Evolutionary conservation across 192 early-diverging fungal genomes (phyloP).

Genomic region (Chytriomyces hyalinus): DNA sequence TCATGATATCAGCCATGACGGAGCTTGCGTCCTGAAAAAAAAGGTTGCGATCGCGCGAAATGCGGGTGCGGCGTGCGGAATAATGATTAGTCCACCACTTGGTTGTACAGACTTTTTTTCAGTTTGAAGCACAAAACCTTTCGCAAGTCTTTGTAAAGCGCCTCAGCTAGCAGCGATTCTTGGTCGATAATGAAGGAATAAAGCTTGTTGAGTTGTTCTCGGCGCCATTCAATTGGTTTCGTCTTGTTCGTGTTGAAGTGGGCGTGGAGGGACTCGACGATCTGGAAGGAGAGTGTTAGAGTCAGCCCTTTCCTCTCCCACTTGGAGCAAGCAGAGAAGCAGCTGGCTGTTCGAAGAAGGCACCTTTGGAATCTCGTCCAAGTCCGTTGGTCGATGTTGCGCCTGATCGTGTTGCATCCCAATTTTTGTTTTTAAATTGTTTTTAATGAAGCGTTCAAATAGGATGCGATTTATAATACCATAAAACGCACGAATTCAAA

Average conservation of each 20-base stretch:
- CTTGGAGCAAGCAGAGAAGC: too few species aligned
- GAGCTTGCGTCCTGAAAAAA: constrained; percentile 30
- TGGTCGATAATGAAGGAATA: constrained; percentile 39
- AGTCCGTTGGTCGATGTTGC: neutral
- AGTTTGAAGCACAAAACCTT: neutral
- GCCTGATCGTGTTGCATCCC: too few species aligned
- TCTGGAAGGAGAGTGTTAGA: neutral
- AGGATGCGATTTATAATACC: too few species aligned
- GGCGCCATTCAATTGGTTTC: constrained; percentile 38
- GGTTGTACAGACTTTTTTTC: too few species aligned
- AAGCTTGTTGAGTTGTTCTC: constrained; percentile 39
- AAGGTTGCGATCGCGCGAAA: constrained; percentile 1
- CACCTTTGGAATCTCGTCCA: constrained; percentile 24
- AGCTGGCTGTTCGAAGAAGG: neutral
- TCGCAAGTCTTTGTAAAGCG: constrained; percentile 39
- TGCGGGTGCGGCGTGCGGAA: neutral
- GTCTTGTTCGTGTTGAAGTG: constrained; percentile 42
- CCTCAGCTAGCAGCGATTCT: constrained; percentile 37
- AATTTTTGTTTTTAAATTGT: too few species aligned
- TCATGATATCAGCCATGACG: too few species aligned
- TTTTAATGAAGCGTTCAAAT: too few species aligned
- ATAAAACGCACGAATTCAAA: too few species aligned
- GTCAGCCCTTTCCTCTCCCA: too few species aligned
- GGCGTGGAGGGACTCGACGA: constrained; percentile 38
- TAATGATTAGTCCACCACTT: neutral